Conservation (phyloP, 306 rosid species). For the Castanospermum australe region DNA sequence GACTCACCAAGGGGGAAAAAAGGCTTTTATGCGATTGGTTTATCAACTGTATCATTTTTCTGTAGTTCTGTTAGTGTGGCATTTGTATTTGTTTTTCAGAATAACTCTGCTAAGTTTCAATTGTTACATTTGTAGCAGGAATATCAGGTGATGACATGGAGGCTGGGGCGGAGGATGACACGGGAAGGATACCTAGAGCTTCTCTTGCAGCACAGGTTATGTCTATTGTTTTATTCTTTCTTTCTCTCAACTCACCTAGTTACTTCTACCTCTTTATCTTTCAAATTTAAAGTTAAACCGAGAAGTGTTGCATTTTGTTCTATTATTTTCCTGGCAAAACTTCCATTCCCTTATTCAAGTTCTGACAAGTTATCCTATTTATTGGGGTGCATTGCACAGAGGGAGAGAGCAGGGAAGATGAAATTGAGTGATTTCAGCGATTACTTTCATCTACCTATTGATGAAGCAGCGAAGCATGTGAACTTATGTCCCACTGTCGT, state of each 20-base stretch:
- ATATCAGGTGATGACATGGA: not conserved
- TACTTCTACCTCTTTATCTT: not conserved
- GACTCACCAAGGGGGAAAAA: not conserved
- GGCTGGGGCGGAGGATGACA: not conserved
- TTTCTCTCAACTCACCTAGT: not conserved
- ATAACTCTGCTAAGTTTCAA: not conserved
- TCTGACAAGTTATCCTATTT: not conserved
- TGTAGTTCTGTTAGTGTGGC: not conserved
- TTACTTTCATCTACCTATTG: constrained; percentile 57
- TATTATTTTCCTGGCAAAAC: not conserved
- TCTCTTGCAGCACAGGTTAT: constrained; percentile 55
- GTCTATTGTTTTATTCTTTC: not conserved
- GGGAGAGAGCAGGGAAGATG: constrained; percentile 55
- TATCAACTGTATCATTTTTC: not conserved
- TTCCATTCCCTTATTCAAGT: not conserved
- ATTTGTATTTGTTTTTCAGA: not conserved
- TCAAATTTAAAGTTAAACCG: too few species aligned
- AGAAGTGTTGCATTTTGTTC: not conserved
- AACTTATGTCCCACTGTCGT: constrained; percentile 61
- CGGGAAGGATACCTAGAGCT: not conserved
- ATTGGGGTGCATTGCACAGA: constrained; percentile 33
- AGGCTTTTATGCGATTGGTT: not conserved
- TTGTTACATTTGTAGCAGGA: constrained; percentile 10
- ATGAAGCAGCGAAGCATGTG: constrained; percentile 48
- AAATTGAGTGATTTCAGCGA: constrained; percentile 44